Percentiles rank a stretch among this genome's conserved stretches.
Evolutionary conservation across 2,329 filamentous ascomycete genomes (phyloP).

Genomic region (Aspergillus thermomutatus): DNA sequence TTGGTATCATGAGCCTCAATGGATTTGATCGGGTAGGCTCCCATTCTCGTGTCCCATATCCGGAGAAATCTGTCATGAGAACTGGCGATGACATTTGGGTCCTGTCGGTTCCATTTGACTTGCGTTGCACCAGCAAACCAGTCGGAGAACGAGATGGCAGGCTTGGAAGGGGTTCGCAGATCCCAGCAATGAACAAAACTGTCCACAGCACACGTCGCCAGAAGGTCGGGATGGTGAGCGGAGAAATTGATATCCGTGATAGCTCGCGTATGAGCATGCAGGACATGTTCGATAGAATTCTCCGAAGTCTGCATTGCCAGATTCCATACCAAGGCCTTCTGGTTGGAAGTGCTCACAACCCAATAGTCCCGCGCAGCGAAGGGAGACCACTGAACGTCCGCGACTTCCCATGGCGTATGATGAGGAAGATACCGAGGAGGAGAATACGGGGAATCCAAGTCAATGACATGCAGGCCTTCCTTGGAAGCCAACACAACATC

Average conservation of each 20-base stretch:
- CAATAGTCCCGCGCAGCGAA: constrained; percentile 87
- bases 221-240: constrained; percentile 81
- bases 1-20: constrained; percentile 88
- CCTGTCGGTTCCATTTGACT: constrained; percentile 89
- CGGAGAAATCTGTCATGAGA: constrained; percentile 84
- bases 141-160: constrained; percentile 79
- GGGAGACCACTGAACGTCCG: constrained; percentile 95
- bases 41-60: constrained; percentile 84
- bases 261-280: constrained; percentile 80
- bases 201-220: constrained; percentile 89
- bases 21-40: constrained; percentile 72
- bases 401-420: constrained; percentile 88
- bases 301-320: constrained; percentile 67
- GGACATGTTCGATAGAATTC: constrained; percentile 81
- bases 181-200: constrained; percentile 95
- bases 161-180: constrained; percentile 68
- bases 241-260: constrained; percentile 98
- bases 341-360: constrained; percentile 92
- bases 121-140: constrained; percentile 93
- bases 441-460: constrained; percentile 84
- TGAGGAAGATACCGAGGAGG: constrained; percentile 81
- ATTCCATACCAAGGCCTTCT: constrained; percentile 93
- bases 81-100: constrained; percentile 82
- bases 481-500: constrained; percentile 89
- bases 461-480: constrained; percentile 85